These are phyloP conservation scores for Pseudonitzschia pungens DNA, from an alignment of 108 stramenopile species.

Conservation along the genomic window DNA sequence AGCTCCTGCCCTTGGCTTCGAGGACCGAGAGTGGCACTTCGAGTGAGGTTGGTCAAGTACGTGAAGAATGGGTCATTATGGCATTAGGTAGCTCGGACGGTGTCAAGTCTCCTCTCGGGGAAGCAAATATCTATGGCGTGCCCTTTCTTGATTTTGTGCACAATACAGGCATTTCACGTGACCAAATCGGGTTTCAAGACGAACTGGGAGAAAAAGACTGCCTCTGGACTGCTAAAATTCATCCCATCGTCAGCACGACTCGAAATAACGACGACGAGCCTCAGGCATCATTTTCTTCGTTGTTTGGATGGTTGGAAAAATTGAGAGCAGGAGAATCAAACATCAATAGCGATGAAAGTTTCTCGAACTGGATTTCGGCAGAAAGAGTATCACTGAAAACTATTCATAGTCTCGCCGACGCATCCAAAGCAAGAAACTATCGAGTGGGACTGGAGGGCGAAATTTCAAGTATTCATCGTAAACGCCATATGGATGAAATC, in stretches of 20 bases:
- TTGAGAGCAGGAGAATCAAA: slow-evolving; percentile 15
- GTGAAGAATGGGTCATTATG: slow-evolving; percentile 46
- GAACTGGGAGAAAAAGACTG: slow-evolving; percentile 27
- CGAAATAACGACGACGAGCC: neutral
- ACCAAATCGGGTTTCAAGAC: slow-evolving; percentile 49
- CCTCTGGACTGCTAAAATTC: slow-evolving; percentile 73
- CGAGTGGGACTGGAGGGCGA: slow-evolving; percentile 38
- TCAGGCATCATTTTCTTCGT: slow-evolving; percentile 47
- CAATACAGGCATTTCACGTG: slow-evolving; percentile 26
- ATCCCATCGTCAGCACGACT: slow-evolving; percentile 41
- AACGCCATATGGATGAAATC: slow-evolving; percentile 8
- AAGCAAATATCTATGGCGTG: slow-evolving; percentile 50
- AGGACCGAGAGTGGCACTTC: neutral
- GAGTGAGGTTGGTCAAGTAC: neutral
- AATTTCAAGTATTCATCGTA: slow-evolving; percentile 4
- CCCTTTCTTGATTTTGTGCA: slow-evolving; percentile 44
- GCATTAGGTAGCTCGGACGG: slow-evolving; percentile 63
- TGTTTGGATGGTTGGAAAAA: slow-evolving; percentile 38
- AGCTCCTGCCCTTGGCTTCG: slow-evolving; percentile 44
- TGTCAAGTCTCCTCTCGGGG: slow-evolving; percentile 42
- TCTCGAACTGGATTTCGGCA: slow-evolving; percentile 48
- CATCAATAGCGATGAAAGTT: slow-evolving; percentile 21
- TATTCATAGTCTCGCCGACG: slow-evolving; percentile 55
- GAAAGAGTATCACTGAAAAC: slow-evolving; percentile 48
- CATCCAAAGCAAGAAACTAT: slow-evolving; percentile 48